Percentiles rank a stretch among this genome's conserved stretches.
Conservation (phyloP, 1,284 basidiomycete genomes). For the Trametes pubescens region DNA sequence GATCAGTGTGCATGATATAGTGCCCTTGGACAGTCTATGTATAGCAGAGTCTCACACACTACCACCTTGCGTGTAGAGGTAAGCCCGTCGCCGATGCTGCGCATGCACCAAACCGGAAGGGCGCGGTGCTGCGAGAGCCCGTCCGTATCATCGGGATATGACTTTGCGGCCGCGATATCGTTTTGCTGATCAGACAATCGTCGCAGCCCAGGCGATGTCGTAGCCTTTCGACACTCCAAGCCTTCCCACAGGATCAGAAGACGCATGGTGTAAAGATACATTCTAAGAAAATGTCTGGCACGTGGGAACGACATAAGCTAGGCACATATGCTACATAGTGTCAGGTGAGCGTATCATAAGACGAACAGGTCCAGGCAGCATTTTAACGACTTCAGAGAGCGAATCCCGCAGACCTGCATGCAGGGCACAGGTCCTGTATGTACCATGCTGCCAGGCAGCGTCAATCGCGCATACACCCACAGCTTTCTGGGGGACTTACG, state of each 20-base stretch:
- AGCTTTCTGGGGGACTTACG: neutral
- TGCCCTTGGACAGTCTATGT: neutral
- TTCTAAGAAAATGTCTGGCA: neutral
- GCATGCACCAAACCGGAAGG: too few relatives aligned
- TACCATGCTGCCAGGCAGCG: neutral
- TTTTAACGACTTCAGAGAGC: neutral
- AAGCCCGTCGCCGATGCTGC: too few relatives aligned
- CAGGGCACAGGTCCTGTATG: slow-evolving; percentile 10
- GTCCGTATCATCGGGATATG: too few relatives aligned
- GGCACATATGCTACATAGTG: slow-evolving; percentile 3
- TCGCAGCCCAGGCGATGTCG: too few relatives aligned
- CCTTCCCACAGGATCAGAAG: too few relatives aligned
- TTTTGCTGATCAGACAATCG: too few relatives aligned
- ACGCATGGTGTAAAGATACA: neutral
- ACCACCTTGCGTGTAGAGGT: too few relatives aligned
- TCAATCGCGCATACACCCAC: neutral
- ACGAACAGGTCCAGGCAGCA: neutral
- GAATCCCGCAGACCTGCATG: neutral
- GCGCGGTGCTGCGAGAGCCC: too few relatives aligned
- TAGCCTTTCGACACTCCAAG: too few relatives aligned
- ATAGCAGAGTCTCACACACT: too few relatives aligned
- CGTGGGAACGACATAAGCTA: neutral
- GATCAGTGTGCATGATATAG: neutral
- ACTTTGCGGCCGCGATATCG: too few relatives aligned
- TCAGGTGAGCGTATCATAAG: neutral